Base-by-base conservation (phyloP, 306 rosid genomes). In the Cucumis hystrix region DNA sequence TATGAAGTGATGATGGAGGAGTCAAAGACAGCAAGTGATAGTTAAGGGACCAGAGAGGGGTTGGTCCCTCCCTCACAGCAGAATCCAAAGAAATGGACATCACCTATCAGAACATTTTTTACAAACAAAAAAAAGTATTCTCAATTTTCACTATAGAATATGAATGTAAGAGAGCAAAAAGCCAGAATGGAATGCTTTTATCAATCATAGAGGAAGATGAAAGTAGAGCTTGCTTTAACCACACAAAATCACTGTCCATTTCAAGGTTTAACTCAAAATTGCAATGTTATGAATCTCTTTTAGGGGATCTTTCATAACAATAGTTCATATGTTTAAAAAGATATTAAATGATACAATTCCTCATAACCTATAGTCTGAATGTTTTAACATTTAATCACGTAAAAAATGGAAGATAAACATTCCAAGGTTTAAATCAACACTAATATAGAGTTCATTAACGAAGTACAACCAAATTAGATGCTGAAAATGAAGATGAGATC, bases 11-110 rank as follows among this genome's bases (percentile, higher is more conserved):
- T 69, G 75, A 23, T 21, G 75, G 0, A 20, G 6, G 30, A 41
- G 74, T 67, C 55, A 67, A 67, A 45, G 74, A 6, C 74, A 67
- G 33, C 74, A 67, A 40, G 74, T n/a, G 73, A 66, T 39, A 66
- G 73, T 39, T 66, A 66, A 66, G 30, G 73, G 51, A n/a, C 23
- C 30, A 9, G 35, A 41, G 75, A 45, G 13, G 13, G 7, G 75
- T 69, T 69, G 75, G 75, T 69, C 75, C 75, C 75, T 69, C 75
- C 37, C 57, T 13, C 4, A 37, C 56, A 69, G 57, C 75, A 69
- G 57, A 69, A 69, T 69, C 75, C 75, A 43, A 69, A 45, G 57
- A 69, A 45, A 21, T 43, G 21, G 21, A 6, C 54, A 64, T 28
- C 43, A 6, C 39, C 75, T 45, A 45, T 41, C 37, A 43, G 14